Base-by-base conservation (phyloP, 306 rosid genomes). In the Cicer cuneatum region DNA sequence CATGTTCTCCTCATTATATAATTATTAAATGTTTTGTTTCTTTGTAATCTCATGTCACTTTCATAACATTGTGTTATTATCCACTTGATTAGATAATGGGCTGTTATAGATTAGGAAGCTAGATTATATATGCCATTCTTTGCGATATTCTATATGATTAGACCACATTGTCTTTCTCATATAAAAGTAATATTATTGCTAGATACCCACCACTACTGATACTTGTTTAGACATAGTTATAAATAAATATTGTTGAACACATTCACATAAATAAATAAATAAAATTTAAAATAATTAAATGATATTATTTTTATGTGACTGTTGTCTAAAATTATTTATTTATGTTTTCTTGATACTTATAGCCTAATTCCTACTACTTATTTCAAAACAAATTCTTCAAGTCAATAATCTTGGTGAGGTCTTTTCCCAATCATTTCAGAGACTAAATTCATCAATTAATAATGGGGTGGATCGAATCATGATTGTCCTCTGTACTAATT, bases 81-180 rank as follows among this genome's bases (percentile, higher is more conserved):
- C 72, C 69, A 48, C 59, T 81, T 64, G 75, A 81, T 73, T 77
- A 73, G 73, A 76, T 72, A 72, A 78, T 76, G 70, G 72, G 35
- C 8, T 66, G 80, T 59, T 76, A 35, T 66, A 61, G 71, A 66
- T 65, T 60, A 62, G 81, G 87, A 75, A 83, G 19, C 75, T 51
- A 71, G 63, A 72, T 80, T 83, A 56, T 56, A 40, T 24, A 68
- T 60, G 67, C 72, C 57, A 68, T 61, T 80, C 35, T 65, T 8
- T 62, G 66, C 0, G 49, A 80, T 47, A 73, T 73, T 67, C 46
- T 79, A 42, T 59, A 69, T 68, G 85, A 84, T 69, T 77, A 73
- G 87, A 80, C 64, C 69, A 62, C 5, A 69, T 77, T 84, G 87
- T 80, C 87, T 72, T 84, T 84, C 85, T 69, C 85, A 69, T 4